These are phyloP conservation scores for Zymoseptoria pseudotritici DNA, from an alignment of 2,329 filamentous ascomycete species.

Conservation along the genomic window DNA sequence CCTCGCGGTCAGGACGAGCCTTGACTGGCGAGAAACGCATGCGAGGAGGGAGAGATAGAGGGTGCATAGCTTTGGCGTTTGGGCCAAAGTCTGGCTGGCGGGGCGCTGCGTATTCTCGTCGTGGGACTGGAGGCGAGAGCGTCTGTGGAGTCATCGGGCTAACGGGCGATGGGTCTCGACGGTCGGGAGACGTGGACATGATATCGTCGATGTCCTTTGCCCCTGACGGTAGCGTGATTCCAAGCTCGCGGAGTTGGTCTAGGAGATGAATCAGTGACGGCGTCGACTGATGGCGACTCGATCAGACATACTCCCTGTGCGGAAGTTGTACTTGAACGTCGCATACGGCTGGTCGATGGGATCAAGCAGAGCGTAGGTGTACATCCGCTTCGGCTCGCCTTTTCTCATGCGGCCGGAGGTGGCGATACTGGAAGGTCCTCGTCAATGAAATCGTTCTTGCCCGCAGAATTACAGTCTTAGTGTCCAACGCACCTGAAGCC, in stretches of 20 bases:
- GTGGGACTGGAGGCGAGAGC: not conserved
- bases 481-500: not conserved
- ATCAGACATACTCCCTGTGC: slow-evolving; percentile 8
- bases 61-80: not conserved
- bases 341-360: slow-evolving; percentile 42
- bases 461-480: not conserved
- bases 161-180: not conserved
- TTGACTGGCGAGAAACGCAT: slow-evolving; percentile 6
- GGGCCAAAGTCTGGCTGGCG: not conserved
- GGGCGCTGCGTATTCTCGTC: not conserved
- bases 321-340: slow-evolving; percentile 34
- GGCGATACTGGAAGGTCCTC: slow-evolving; percentile 17
- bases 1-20: not conserved
- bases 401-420: slow-evolving; percentile 29
- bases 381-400: slow-evolving; percentile 38
- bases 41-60: slow-evolving; percentile 10
- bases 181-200: not conserved
- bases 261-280: not conserved
- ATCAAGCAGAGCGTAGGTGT: slow-evolving; percentile 45
- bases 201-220: not conserved
- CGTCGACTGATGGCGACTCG: not conserved
- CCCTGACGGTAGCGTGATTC: not conserved
- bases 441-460: not conserved
- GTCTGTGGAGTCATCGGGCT: not conserved
- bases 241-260: slow-evolving; percentile 5